phyloP scores from a whole-genome alignment of 139 green algal species.

The Yamagishiella unicocca region DNA sequence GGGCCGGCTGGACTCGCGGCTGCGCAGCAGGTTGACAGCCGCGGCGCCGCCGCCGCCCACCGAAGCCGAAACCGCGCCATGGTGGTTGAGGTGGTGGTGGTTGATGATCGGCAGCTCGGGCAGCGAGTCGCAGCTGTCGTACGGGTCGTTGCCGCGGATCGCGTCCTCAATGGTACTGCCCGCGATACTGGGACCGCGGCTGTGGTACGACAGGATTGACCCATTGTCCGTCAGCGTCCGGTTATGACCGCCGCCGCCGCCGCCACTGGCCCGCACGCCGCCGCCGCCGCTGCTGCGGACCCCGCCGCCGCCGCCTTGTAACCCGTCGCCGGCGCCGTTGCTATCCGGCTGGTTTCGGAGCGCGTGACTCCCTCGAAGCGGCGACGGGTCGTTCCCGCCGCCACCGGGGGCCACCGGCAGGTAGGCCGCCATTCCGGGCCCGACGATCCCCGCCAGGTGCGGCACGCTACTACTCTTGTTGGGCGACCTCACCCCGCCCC shows the following conservation, averaged over 20 bases:
- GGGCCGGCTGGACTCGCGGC: background rate
- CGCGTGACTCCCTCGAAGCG: background rate
- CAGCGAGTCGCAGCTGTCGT: slow-evolving; percentile 28
- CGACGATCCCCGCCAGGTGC: background rate
- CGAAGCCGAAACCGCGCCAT: background rate
- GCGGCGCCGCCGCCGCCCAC: background rate
- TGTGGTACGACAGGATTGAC: background rate
- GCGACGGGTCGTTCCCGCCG: background rate
- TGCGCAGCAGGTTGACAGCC: background rate
- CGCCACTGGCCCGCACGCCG: too few species aligned
- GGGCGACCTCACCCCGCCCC: background rate
- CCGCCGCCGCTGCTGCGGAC: background rate
- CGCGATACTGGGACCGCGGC: background rate
- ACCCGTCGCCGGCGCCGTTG: background rate
- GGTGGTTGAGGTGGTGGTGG: background rate
- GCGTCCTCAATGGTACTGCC: slow-evolving; percentile 10
- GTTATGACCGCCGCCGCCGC: background rate
- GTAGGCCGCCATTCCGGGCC: background rate
- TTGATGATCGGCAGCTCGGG: background rate
- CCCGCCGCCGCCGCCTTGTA: background rate
- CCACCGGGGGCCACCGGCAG: background rate
- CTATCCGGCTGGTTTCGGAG: background rate
- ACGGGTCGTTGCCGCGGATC: background rate
- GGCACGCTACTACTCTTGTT: background rate
- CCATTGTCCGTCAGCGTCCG: background rate